phyloP scores from a whole-genome alignment of 2,329 filamentous ascomycete genomes.

The Leptosphaerulina australis region DNA sequence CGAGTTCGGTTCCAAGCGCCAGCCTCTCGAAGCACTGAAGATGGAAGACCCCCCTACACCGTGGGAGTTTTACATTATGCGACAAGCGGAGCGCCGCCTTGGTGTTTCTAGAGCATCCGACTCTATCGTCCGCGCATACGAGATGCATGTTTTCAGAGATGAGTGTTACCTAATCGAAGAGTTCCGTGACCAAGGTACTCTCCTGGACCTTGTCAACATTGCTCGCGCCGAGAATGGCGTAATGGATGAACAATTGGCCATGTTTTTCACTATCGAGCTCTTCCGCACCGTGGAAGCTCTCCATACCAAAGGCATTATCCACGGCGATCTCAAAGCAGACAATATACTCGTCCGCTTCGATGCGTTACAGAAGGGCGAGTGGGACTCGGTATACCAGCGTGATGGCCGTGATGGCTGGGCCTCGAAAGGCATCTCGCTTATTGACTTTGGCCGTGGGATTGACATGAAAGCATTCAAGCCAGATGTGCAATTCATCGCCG shows the following conservation, averaged over 20 bases:
- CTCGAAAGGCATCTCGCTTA: constrained; percentile 79
- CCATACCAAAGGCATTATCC: constrained; percentile 78
- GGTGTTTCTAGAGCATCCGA: constrained; percentile 72
- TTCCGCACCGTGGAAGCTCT: constrained; percentile 88
- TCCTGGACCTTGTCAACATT: constrained; percentile 92
- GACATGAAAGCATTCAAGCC: constrained; percentile 85
- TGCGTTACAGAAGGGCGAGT: constrained; percentile 52
- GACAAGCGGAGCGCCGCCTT: constrained; percentile 77
- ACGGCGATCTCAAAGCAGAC: constrained; percentile 94
- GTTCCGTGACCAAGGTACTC: constrained; percentile 84
- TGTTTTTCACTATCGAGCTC: constrained; percentile 95
- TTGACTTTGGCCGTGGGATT: constrained; percentile 93
- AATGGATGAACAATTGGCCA: constrained; percentile 88
- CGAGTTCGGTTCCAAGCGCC: constrained; percentile 63
- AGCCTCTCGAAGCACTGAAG: constrained; percentile 81
- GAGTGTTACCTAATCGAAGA: constrained; percentile 90
- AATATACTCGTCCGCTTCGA: constrained; percentile 91
- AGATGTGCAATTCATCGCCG: constrained; percentile 85
- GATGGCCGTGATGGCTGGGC: constrained; percentile 80
- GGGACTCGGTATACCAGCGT: constrained; percentile 70
- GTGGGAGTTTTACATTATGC: constrained; percentile 98
- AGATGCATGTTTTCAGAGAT: constrained; percentile 88
- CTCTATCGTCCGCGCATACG: constrained; percentile 81
- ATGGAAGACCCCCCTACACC: constrained; percentile 87
- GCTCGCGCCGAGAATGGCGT: constrained; percentile 74